Base-by-base conservation (phyloP, 2,329 filamentous ascomycete genomes). In the Claviceps purpurea region DNA sequence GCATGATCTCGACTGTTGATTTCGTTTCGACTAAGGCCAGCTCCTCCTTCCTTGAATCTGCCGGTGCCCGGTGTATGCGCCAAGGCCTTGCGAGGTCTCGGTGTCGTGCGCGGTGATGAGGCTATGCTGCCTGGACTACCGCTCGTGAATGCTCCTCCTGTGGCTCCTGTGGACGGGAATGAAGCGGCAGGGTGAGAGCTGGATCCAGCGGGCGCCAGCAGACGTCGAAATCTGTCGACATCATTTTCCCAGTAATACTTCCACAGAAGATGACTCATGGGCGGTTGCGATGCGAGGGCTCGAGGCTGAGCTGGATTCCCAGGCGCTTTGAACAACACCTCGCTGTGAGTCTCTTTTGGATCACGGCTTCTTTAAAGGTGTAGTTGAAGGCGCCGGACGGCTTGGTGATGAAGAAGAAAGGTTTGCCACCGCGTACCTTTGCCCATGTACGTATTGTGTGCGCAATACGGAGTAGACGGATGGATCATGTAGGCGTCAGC, bases 201-300 rank as follows among this genome's bases (percentile, higher is more conserved):
- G 67, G 76, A 77, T 65, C 77, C 75, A 70, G 84, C 77, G 68
- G 81, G 81, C 65, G 84, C 84, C 78, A 98, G 79, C 66, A 94
- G 80, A 74, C 85, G 85, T 73, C 87, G 85, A 79, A 98, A 97
- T 66, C 75, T 82, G 68, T 95, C 90, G 82, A 95, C 86, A 82
- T 98, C 89, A 79, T 96, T 87, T 82, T 96, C 86, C 76, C 94
- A 85, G 69, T 91, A 97, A 69, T 81, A 88, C 79, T 89, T 90
- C 91, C 91, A 96, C 70, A 98, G 82, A 80, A 86, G 81, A 75
- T 89, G 85, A 84, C 88, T 97, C 91, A 97, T 93, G 82, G 81
- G 67, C 62, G 58, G 58, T 59, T 54, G 61, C 62, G 55, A 60
- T 40, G 51, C 24, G 43, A 44, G 30, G 14, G 43, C 18, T 48